Evolutionary conservation across 306 rosid genomes (phyloP).

Genomic region (Spatholobus suberectus): DNA sequence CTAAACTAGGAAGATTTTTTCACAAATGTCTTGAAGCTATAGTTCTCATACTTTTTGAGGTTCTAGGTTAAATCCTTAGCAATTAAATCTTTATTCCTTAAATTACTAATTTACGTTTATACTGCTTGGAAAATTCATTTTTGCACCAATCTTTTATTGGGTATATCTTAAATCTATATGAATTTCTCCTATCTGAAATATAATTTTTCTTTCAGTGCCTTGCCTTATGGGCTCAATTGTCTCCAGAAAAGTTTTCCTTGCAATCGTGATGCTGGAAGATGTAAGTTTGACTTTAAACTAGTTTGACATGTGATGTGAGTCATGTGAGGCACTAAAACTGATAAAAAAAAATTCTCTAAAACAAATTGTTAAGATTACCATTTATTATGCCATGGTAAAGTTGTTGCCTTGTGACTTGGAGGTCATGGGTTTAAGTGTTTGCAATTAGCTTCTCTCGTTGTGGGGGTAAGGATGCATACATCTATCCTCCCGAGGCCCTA

Average conservation of each 20-base stretch:
- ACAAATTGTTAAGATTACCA: not conserved
- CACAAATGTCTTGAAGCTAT: not conserved
- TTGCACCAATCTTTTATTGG: not conserved
- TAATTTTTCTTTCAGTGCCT: conserved; percentile 47
- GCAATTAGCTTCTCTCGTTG: no score
- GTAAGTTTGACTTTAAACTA: conserved; percentile 54
- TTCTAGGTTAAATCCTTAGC: not conserved
- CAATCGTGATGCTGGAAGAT: conserved; percentile 52
- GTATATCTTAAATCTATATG: not conserved
- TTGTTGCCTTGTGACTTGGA: no score
- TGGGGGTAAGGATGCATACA: no score
- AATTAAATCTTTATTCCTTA: not conserved
- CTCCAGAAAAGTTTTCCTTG: conserved; percentile 73
- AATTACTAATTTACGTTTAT: not conserved
- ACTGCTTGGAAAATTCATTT: not conserved
- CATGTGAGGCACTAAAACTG: not conserved
- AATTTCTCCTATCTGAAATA: not conserved
- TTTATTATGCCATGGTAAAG: no score
- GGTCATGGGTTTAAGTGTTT: no score
- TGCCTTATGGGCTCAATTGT: conserved; percentile 71
- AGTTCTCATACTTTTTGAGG: not conserved
- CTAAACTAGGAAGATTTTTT: not conserved
- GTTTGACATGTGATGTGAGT: no score
- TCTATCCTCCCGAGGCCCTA: no score
- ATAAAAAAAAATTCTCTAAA: no score